A percentile compares a stretch with the other conserved stretches of the same genome.
Conservation (phyloP, 1,284 basidiomycete genomes). For the Tetrapyrgos nigripes region DNA sequence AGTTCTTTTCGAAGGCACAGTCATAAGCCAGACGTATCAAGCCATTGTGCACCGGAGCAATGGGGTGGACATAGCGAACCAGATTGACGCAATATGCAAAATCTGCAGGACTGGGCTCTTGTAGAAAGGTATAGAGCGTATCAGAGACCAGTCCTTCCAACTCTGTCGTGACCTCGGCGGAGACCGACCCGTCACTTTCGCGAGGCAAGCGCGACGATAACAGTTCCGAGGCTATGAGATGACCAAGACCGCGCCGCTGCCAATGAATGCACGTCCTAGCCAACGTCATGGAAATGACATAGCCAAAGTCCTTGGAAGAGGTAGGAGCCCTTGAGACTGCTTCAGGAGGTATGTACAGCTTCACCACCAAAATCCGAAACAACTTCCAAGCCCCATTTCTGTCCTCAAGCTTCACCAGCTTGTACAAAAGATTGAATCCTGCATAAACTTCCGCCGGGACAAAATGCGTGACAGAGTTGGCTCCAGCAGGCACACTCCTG, state of each 20-base stretch:
- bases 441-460: slow-evolving; percentile 37
- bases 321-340: slow-evolving; percentile 44
- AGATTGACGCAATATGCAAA: slow-evolving; percentile 35
- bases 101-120: slow-evolving; percentile 33
- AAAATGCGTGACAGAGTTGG: slow-evolving; percentile 28
- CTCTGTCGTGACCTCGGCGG: neutral
- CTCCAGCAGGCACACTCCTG: slow-evolving; percentile 29
- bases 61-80: slow-evolving; percentile 35
- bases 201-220: neutral
- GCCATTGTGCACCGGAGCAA: slow-evolving; percentile 43
- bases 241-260: slow-evolving; percentile 51
- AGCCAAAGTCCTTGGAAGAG: slow-evolving; percentile 42
- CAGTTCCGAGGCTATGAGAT: slow-evolving; percentile 31
- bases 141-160: slow-evolving; percentile 38
- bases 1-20: slow-evolving; percentile 36
- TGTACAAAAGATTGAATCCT: slow-evolving; percentile 35
- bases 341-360: slow-evolving; percentile 40
- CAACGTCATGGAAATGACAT: slow-evolving; percentile 52
- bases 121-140: slow-evolving; percentile 45
- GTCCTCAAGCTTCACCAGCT: slow-evolving; percentile 39
- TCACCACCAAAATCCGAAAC: slow-evolving; percentile 13
- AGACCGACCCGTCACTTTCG: too few relatives aligned
- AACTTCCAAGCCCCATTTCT: slow-evolving; percentile 31
- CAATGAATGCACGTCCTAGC: slow-evolving; percentile 56
- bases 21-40: slow-evolving; percentile 53